Conservation (phyloP, 768 basidiomycete genomes). For the Lactarius deliciosus region DNA sequence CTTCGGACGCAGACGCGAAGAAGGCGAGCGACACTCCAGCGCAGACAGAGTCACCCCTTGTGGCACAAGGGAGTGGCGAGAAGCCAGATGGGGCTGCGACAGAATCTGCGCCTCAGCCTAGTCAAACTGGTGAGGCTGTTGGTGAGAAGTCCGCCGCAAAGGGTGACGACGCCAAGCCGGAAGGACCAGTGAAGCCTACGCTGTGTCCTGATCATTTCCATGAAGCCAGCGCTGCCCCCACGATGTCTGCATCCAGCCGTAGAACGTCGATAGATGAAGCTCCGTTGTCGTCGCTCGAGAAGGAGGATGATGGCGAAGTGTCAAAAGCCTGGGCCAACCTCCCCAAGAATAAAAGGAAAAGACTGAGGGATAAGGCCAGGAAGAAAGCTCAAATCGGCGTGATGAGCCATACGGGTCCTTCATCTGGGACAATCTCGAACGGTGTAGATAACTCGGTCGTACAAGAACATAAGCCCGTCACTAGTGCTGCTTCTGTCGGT, state of each 20-base stretch:
- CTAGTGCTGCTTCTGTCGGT: constrained; percentile 1
- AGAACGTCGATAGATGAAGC: constrained; percentile 3
- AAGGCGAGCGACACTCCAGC: not conserved
- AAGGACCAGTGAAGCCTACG: not conserved
- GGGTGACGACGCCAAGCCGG: not conserved
- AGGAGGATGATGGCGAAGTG: not conserved
- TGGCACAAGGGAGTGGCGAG: not conserved
- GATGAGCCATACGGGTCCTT: constrained; percentile 2
- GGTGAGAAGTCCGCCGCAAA: not conserved
- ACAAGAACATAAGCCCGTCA: constrained; percentile 13
- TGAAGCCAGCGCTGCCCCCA: constrained; percentile 2
- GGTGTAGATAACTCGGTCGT: constrained; percentile 6
- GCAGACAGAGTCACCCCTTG: not conserved
- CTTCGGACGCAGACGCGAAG: not conserved
- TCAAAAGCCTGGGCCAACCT: not conserved
- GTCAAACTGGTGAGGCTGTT: not conserved
- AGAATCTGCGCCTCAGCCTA: not conserved
- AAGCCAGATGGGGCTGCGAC: not conserved
- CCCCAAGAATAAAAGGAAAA: not conserved
- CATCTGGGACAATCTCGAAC: constrained; percentile 3
- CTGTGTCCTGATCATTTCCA: constrained; percentile 4
- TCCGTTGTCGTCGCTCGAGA: not conserved
- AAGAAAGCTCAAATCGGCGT: constrained; percentile 15
- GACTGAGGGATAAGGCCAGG: not conserved
- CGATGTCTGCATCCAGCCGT: not conserved